Conservation (phyloP, 306 rosid genomes). For the Myrica gale region DNA sequence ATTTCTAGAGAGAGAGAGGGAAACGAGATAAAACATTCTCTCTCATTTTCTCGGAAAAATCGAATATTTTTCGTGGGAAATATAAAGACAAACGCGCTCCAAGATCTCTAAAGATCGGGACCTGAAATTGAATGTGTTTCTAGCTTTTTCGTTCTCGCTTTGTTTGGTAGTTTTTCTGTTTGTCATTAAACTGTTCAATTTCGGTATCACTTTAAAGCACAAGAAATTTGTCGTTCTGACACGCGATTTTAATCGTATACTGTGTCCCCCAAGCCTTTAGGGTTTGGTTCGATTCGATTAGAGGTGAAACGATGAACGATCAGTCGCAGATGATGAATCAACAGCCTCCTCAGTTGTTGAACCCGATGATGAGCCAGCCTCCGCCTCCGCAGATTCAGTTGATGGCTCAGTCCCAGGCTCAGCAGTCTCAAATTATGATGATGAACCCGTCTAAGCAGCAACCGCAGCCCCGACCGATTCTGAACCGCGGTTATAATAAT, state of each 20-base stretch:
- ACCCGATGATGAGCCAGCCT: constrained; percentile 26
- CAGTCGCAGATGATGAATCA: constrained; percentile 45
- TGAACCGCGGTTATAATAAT: constrained; percentile 39
- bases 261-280: not conserved
- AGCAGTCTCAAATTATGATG: constrained; percentile 40
- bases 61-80: not conserved
- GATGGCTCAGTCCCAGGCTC: constrained; percentile 42
- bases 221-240: not conserved
- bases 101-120: constrained; percentile 13
- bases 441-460: constrained; percentile 43
- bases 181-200: not conserved
- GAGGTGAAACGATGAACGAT: constrained; percentile 42
- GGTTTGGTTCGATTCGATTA: constrained; percentile 16
- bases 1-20: constrained; percentile 13
- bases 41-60: not conserved
- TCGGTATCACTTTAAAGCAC: not conserved
- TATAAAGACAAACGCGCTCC: not conserved
- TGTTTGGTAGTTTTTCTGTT: not conserved
- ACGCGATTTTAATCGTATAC: not conserved
- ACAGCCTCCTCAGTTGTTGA: constrained; percentile 29
- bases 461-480: constrained; percentile 25
- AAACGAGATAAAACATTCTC: not conserved
- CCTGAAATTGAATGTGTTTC: not conserved
- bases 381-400: constrained; percentile 35
- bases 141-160: constrained; percentile 25